Base-by-base conservation (phyloP, 768 basidiomycete species). In the Pilatotrama ljubarskyi region DNA sequence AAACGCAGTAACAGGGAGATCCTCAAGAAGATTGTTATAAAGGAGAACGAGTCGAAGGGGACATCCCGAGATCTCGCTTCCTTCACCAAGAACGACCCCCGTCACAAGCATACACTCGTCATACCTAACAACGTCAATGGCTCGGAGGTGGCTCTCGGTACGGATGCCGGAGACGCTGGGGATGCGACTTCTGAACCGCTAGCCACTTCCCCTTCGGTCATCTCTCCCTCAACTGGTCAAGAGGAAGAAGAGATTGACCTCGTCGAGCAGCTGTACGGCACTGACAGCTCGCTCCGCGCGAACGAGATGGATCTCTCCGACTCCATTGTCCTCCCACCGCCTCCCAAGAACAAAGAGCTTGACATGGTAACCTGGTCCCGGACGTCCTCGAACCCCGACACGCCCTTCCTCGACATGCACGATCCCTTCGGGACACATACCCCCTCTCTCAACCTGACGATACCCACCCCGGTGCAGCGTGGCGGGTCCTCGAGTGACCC, bases 241-340 rank as follows among this genome's bases (percentile, higher is more conserved):
- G 84, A 85, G 13, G 86, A 90, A 25, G 94, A 95, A 73, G 96
- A 99, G 75, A 87, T 99, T 64, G 97, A 99, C 72, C 80, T 99
- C 6, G 93, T 98, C 4, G 97, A 99, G 70, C 97, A 99, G 71
- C 76, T 98, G 0, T 98, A 94, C 64, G 96, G 96, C 14, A 74
- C 83, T 36, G 84, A 88, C 50, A 81, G 89, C 61, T 86, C 88
- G 2, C 78, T 95, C 17, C 83, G 85, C 35, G 86, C 86, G 51
- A 78, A 80, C 47, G 74, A 85, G 41, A 81, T 88, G n/a, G 88
- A 96, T 70, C 75, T 98, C 15, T 85, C 90, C 11, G 93, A 95
- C 61, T 87, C 90, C 0, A 88, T 95, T 60, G 84, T 95, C 18
- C 76, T 96, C 41, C 93, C 90, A 5, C 83, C 86, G 5, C 77